Conservation (phyloP, 179 eudicot species). For the Amaranthus tricolor region DNA sequence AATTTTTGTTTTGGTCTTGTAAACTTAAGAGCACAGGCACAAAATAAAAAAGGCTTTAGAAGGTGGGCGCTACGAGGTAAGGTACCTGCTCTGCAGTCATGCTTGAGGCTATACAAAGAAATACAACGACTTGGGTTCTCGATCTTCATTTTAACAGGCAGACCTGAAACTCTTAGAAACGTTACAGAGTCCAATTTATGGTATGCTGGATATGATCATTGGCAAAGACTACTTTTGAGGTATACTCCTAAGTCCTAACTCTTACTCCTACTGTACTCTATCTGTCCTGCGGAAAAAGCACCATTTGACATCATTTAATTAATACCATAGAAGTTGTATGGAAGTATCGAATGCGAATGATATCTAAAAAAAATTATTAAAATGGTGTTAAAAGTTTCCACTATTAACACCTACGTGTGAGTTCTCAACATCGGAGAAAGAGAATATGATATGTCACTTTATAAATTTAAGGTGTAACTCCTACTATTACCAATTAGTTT, state of each 20-base stretch:
- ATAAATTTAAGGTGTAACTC: too few relatives aligned
- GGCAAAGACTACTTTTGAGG: constrained; percentile 68
- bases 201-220: constrained; percentile 54
- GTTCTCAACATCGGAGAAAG: too few relatives aligned
- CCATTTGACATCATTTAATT: too few relatives aligned
- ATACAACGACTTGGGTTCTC: constrained; percentile 57
- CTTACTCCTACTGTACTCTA: too few relatives aligned
- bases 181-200: constrained; percentile 41
- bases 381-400: too few relatives aligned
- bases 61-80: constrained; percentile 51
- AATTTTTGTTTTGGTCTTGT: background rate
- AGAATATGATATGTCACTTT: too few relatives aligned
- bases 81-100: constrained; percentile 61
- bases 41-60: constrained; percentile 38
- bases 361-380: too few relatives aligned
- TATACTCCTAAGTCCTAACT: constrained; percentile 16
- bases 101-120: constrained; percentile 62
- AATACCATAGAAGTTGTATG: too few relatives aligned
- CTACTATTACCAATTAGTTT: too few relatives aligned
- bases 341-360: too few relatives aligned
- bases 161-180: constrained; percentile 50
- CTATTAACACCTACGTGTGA: too few relatives aligned
- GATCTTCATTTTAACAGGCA: constrained; percentile 68
- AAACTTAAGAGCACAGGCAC: constrained; percentile 39
- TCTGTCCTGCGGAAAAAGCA: too few relatives aligned